Conservation (phyloP, 2,329 filamentous ascomycete genomes). For the Mycosphaerella sp. region DNA sequence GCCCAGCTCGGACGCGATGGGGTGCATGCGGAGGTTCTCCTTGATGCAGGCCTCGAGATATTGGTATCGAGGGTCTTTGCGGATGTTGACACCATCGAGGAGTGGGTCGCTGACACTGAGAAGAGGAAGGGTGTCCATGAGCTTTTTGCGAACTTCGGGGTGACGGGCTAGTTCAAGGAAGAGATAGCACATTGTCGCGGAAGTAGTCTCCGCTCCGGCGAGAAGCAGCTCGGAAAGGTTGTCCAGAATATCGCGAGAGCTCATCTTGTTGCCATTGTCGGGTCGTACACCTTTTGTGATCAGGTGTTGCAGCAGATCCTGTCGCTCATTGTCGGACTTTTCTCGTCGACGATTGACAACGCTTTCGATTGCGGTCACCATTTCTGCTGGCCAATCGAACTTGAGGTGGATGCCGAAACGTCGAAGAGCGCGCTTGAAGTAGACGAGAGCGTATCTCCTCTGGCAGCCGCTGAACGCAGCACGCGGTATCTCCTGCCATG, state of each 20-base stretch:
- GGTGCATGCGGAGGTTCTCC: constrained; percentile 13
- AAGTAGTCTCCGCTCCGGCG: constrained; percentile 11
- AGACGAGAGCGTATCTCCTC: constrained; percentile 8
- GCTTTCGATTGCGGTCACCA: constrained; percentile 6
- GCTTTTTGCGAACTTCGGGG: constrained; percentile 6
- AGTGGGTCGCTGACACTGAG: constrained; percentile 4
- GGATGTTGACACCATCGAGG: constrained; percentile 1
- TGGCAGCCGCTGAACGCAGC: constrained; percentile 2
- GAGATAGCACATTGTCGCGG: constrained; percentile 8
- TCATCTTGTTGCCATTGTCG: constrained; percentile 8
- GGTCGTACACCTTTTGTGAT: constrained; percentile 6
- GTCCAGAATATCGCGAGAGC: constrained; percentile 7
- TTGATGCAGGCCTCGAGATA: constrained; percentile 12
- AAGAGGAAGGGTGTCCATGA: background rate
- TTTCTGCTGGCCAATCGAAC: constrained; percentile 13
- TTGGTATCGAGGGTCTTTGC: constrained; percentile 3
- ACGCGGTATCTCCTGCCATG: constrained; percentile 11
- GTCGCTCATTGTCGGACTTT: background rate
- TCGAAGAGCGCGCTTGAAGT: constrained; percentile 11
- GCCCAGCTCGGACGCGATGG: constrained; percentile 9
- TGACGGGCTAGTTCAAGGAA: constrained; percentile 10
- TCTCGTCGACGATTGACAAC: constrained; percentile 4
- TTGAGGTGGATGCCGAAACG: constrained; percentile 1
- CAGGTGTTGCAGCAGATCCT: constrained; percentile 8
- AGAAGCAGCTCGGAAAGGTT: constrained; percentile 11